Evolutionary conservation across 495 filamentous ascomycete species (phyloP), one percentile per base, ranked within the genome.

Genomic region (Bathelium albidoporum): DNA sequence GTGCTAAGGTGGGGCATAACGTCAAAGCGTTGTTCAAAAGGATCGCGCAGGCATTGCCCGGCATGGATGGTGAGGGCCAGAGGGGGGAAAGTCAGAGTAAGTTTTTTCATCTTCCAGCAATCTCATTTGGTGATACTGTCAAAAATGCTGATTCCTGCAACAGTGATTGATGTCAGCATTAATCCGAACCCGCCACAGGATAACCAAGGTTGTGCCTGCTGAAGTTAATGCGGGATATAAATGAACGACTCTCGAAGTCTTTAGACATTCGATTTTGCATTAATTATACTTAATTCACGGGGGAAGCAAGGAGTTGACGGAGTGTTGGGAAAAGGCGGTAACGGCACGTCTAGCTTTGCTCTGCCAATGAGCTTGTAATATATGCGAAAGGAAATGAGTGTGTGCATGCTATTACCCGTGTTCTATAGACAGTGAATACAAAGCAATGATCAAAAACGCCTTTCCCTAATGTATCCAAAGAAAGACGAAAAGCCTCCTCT

Each of bases 1-100:
- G 91, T 76, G 94, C 94, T 43, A 98, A 97, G 82, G 85, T 96
- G 4, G 94, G 94, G 10, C 93, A 97, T 73, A 98, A 98, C 72
- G 94, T 98, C 65, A 97, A 98, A 82, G 88, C 85, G 63, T 82
- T 98, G 60, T 98, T 98, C 80, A 88, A 89, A 78, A 85, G 90
- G 77, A 98, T 98, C 80, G 94, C 94, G 58, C 94, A 98, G 77
- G 94, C 94, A 32, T 82, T 98, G 68, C 94, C 94, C 2, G 94
- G 94, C 32, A 98, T 98, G 94, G 94, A 97, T 73, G 91, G 91
- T 16, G 77, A 79, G 67, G 69, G 63, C 2, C 60, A 68, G 62
- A 73, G 71, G 62, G 73, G 70, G 55, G 68, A 66, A 66, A 75
- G 75, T 65, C 75, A 76, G 64, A 79, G 76, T 79, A 66, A 69